A percentile compares a stretch with the other conserved stretches of the same genome.
These are phyloP conservation scores for Phytomonas sp. DNA, from an alignment of 208 protist species.

Conservation along the genomic window DNA sequence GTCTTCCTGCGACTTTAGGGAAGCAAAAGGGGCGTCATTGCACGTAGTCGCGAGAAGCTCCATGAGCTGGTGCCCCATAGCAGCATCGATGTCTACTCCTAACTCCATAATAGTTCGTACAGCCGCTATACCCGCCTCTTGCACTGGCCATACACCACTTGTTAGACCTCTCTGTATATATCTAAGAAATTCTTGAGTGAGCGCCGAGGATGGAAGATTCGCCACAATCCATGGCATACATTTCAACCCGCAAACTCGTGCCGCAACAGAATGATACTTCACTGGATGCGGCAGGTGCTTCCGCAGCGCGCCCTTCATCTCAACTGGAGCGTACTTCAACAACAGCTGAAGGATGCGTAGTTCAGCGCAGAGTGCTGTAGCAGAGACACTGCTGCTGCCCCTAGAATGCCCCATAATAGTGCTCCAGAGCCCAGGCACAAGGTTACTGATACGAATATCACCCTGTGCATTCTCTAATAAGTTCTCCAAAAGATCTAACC, in stretches of 20 bases:
- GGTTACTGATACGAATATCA: slow-evolving; percentile 13
- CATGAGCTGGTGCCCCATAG: neutral
- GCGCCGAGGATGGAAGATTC: slow-evolving; percentile 9
- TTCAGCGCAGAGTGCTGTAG: slow-evolving; percentile 21
- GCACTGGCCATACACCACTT: slow-evolving; percentile 13
- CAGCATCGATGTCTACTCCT: slow-evolving; percentile 7
- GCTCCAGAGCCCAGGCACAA: slow-evolving; percentile 14
- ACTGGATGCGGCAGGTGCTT: slow-evolving; percentile 48
- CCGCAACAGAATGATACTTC: slow-evolving; percentile 24
- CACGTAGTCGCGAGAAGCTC: neutral
- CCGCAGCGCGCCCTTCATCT: slow-evolving; percentile 23
- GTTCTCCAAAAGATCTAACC: slow-evolving; percentile 26
- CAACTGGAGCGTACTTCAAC: slow-evolving; percentile 20
- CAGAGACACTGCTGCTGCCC: slow-evolving; percentile 16
- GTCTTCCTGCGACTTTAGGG: neutral
- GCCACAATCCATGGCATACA: slow-evolving; percentile 23
- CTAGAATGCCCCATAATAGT: slow-evolving; percentile 9
- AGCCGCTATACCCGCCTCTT: slow-evolving; percentile 14
- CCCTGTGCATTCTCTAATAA: slow-evolving; percentile 16
- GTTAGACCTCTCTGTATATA: slow-evolving; percentile 23
- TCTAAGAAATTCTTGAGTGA: slow-evolving; percentile 15
- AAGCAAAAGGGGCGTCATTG: neutral
- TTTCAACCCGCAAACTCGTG: slow-evolving; percentile 30
- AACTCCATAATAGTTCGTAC: slow-evolving; percentile 15
- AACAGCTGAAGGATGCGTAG: slow-evolving; percentile 46